These are phyloP conservation scores for Starmera dryadoides DNA, from an alignment of 805 yeast genomes.

Conservation along the genomic window DNA sequence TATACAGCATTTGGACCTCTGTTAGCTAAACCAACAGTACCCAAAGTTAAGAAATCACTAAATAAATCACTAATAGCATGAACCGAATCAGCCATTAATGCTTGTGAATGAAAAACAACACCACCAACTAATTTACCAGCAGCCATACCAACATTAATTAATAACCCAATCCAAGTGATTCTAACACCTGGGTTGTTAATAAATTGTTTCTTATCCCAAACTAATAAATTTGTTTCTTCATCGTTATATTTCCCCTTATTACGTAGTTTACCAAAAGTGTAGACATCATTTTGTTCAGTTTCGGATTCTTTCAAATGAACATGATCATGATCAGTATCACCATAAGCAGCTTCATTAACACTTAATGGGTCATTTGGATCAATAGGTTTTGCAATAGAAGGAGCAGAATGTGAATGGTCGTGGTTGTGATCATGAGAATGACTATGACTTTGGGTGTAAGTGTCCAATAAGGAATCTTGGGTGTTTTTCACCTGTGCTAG, in stretches of 20 bases:
- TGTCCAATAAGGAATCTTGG: neutral
- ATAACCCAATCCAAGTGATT: constrained; percentile 86
- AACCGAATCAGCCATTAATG: constrained; percentile 88
- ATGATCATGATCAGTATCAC: constrained; percentile 27
- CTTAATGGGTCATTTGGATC: no score
- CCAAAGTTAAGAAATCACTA: constrained; percentile 81
- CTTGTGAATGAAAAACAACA: constrained; percentile 86
- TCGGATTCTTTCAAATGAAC: constrained; percentile 35
- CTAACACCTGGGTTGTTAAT: constrained; percentile 77
- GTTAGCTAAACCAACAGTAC: constrained; percentile 74
- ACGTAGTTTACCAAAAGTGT: constrained; percentile 26
- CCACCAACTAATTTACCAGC: constrained; percentile 86
- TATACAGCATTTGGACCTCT: constrained; percentile 50
- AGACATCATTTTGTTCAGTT: constrained; percentile 32
- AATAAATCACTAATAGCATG: constrained; percentile 89
- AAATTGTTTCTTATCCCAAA: constrained; percentile 34
- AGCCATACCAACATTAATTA: constrained; percentile 82
- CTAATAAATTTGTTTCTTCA: constrained; percentile 25
- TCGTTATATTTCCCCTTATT: constrained; percentile 28
- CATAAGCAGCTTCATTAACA: neutral
- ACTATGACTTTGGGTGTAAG: constrained; percentile 7
- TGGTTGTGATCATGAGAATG: neutral
- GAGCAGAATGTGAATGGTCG: neutral
- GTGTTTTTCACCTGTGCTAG: no score
- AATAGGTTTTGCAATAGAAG: neutral